These are phyloP conservation scores for Tubosaeta brunneosetosa DNA, from an alignment of 768 basidiomycete genomes.

Conservation along the genomic window DNA sequence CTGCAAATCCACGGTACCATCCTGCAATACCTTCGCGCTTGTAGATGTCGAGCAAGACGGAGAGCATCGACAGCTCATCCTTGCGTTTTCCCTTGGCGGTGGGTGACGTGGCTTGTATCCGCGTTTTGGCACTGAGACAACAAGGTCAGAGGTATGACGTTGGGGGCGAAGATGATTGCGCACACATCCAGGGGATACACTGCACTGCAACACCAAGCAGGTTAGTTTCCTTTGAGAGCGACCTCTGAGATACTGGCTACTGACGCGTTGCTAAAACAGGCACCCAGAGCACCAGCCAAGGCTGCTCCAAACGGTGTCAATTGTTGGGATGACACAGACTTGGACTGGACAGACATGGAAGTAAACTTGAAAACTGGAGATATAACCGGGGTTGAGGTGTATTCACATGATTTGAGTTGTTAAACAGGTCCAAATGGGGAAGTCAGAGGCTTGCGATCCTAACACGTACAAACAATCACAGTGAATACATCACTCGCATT, in stretches of 20 bases:
- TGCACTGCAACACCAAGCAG: conserved; percentile 43
- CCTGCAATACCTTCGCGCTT: conserved; percentile 78
- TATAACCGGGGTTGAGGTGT: neutral
- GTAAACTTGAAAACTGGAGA: neutral
- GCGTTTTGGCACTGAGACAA: conserved; percentile 75
- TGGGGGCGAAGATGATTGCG: neutral
- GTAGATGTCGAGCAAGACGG: conserved; percentile 66
- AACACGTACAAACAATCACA: conserved; percentile 25
- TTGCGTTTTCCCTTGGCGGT: conserved; percentile 51
- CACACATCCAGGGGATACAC: conserved; percentile 96
- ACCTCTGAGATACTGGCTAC: conserved; percentile 28
- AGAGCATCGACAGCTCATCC: conserved; percentile 50
- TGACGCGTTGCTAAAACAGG: conserved; percentile 90
- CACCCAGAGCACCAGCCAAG: conserved; percentile 88
- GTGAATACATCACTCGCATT: conserved; percentile 29
- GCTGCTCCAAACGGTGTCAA: conserved; percentile 88
- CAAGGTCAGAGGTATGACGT: conserved; percentile 5
- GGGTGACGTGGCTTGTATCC: conserved; percentile 76
- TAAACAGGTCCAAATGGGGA: neutral
- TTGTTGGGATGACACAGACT: conserved; percentile 52
- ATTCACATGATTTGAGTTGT: conserved; percentile 8
- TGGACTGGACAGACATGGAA: conserved; percentile 36
- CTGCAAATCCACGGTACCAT: conserved; percentile 87
- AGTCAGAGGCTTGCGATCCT: conserved; percentile 11
- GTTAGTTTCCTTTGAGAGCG: conserved; percentile 5